Evolutionary conservation across 2,329 filamentous ascomycete species (phyloP).

Genomic region (Calonectria honghensis): DNA sequence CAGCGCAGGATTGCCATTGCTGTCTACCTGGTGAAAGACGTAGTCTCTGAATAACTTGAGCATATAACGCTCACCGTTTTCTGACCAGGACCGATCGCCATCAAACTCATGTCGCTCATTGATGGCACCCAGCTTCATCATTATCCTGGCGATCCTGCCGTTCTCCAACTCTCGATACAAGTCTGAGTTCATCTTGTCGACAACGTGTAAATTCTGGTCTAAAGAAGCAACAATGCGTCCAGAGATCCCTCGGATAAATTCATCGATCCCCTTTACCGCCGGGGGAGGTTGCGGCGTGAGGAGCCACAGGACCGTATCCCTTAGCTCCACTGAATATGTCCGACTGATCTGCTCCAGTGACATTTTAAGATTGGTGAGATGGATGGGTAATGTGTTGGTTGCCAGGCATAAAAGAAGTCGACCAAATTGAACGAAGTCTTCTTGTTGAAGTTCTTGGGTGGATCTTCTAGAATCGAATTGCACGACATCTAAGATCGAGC

Average conservation of each 20-base stretch:
- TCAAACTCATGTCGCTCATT: slow-evolving; percentile 93
- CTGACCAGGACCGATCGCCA: slow-evolving; percentile 87
- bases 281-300: slow-evolving; percentile 77
- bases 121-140: slow-evolving; percentile 88
- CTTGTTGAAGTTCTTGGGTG: slow-evolving; percentile 86
- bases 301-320: slow-evolving; percentile 88
- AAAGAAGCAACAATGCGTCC: slow-evolving; percentile 84
- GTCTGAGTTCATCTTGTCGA: slow-evolving; percentile 83
- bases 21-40: slow-evolving; percentile 96
- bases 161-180: slow-evolving; percentile 92
- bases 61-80: slow-evolving; percentile 93
- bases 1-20: slow-evolving; percentile 86
- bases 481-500: slow-evolving; percentile 91
- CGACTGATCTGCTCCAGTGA: slow-evolving; percentile 85
- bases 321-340: slow-evolving; percentile 85
- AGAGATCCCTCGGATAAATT: slow-evolving; percentile 86
- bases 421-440: slow-evolving; percentile 90
- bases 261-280: slow-evolving; percentile 82
- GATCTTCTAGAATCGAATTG: slow-evolving; percentile 84
- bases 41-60: slow-evolving; percentile 97
- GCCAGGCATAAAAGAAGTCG: slow-evolving; percentile 89
- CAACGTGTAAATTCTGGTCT: slow-evolving; percentile 85
- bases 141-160: slow-evolving; percentile 85
- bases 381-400: slow-evolving; percentile 76
- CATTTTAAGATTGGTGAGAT: slow-evolving; percentile 78